Evolutionary conservation across 129 eudicot species (phyloP), one percentile per base, ranked within the genome.

Genomic region (Tagetes patula): DNA sequence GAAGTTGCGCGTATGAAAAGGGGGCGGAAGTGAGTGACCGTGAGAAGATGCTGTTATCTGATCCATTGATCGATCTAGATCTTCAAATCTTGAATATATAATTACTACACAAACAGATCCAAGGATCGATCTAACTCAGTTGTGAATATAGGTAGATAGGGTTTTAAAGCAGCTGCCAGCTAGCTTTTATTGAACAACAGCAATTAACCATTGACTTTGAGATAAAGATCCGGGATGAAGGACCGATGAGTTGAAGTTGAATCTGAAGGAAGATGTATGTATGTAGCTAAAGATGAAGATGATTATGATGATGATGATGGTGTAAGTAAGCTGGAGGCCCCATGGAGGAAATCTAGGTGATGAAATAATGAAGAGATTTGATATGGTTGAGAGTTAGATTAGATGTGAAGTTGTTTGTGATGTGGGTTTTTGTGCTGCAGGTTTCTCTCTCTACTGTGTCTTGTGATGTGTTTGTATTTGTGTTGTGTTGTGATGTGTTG

Each of bases 1-100:
- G 82, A 89, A 89, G 75, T 86, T 86, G 77, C 96, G 75, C 0
- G 89, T 84, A 67, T 84, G 88, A 72, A 89, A 86, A 65, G 96
- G 85, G 6, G 96, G 96, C 2, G 96, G 96, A 58, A 88, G 87
- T 48, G 87, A 64, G 74, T 88, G 89, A 8, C 84, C 85, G 38
- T 80, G 72, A 1, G 80, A 53, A 11, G 76, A 50, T 33, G 86
- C 58, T 5, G 83, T 66, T 50, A 80, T 83, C 43, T 76, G 90
- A 83, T 88, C 95, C 95, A 88, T 88, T 69, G 49, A 65, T 67
- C 60, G 45, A 32, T 74, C 65, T 49, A 32, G 48, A 3, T 32
- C 33, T 9, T 65, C 34, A 65, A 40, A 43, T 31, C 71, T 77
- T 77, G 46, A 75, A 49, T 77, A 38, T 65, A 41, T 20, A 20